These are phyloP conservation scores for Chaetomium fimeti DNA, from an alignment of 495 filamentous ascomycete genomes.

Conservation along the genomic window DNA sequence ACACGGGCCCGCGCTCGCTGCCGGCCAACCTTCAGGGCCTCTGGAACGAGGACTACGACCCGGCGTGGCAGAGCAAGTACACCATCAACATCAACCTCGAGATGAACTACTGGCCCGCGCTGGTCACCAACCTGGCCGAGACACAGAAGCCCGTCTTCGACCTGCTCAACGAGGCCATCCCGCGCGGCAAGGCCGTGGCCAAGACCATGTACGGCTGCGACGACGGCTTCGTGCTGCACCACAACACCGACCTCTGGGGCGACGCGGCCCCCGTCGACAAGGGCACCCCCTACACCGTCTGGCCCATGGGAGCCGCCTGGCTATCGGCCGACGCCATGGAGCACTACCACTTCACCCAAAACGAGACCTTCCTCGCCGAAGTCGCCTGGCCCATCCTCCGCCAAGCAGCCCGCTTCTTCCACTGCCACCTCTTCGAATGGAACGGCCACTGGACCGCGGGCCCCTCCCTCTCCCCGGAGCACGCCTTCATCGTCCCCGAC, in stretches of 20 bases:
- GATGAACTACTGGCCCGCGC: conserved; percentile 62
- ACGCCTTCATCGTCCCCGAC: conserved; percentile 40
- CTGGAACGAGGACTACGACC: conserved; percentile 53
- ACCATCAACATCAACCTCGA: conserved; percentile 60
- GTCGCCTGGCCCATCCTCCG: conserved; percentile 43
- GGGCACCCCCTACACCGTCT: conserved; percentile 47
- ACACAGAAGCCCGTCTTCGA: conserved; percentile 41
- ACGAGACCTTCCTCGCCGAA: conserved; percentile 36
- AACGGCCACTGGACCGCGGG: conserved; percentile 41
- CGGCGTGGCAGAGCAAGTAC: conserved; percentile 56
- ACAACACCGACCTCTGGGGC: conserved; percentile 53
- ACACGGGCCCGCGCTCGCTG: conserved; percentile 30
- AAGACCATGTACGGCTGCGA: conserved; percentile 51
- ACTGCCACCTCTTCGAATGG: conserved; percentile 28
- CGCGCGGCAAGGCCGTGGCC: conserved; percentile 43
- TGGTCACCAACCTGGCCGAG: conserved; percentile 45
- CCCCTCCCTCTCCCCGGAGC: conserved; percentile 53
- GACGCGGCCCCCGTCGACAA: conserved; percentile 49
- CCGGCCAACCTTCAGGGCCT: conserved; percentile 61
- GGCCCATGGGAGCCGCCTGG: conserved; percentile 53
- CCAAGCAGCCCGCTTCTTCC: conserved; percentile 21
- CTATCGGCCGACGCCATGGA: conserved; percentile 49
- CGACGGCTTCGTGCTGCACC: conserved; percentile 48
- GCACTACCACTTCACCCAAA: conserved; percentile 44
- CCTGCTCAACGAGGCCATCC: conserved; percentile 43